A percentile compares a stretch with the other conserved stretches of the same genome.
These are phyloP conservation scores for Trichoderma arundinaceum DNA, from an alignment of 2,329 filamentous ascomycete genomes.

Conservation along the genomic window DNA sequence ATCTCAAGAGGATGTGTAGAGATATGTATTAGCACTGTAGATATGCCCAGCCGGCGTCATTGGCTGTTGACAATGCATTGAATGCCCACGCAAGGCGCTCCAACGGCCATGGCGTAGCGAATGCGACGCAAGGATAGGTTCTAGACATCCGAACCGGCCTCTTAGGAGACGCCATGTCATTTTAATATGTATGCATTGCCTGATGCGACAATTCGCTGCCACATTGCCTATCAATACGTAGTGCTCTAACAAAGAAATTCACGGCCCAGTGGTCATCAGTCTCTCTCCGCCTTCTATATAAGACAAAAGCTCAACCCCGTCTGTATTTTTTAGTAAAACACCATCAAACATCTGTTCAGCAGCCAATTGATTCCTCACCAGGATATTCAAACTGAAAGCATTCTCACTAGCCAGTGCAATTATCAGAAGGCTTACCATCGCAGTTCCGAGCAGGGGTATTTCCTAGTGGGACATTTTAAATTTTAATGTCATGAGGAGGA, in stretches of 20 bases:
- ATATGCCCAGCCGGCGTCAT: neutral
- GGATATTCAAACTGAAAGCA: too few relatives aligned
- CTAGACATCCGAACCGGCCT: neutral
- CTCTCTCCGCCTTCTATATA: neutral
- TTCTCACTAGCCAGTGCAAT: too few relatives aligned
- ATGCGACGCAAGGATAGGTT: neutral
- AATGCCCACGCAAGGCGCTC: neutral
- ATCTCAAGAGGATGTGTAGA: neutral
- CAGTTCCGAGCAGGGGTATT: too few relatives aligned
- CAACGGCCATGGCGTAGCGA: neutral
- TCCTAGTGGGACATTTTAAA: too few relatives aligned
- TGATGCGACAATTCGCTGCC: neutral
- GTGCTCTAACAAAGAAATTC: too few relatives aligned
- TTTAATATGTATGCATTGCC: neutral
- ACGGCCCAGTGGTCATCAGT: too few relatives aligned
- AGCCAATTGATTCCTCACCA: too few relatives aligned
- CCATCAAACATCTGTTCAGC: too few relatives aligned
- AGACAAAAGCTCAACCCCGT: neutral
- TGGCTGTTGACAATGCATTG: neutral
- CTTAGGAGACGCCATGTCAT: neutral
- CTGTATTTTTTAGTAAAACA: too few relatives aligned
- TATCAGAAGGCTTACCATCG: too few relatives aligned
- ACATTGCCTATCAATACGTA: neutral
- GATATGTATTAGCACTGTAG: neutral
- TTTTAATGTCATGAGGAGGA: too few relatives aligned